Evolutionary conservation across 2,329 filamentous ascomycete genomes (phyloP).

Genomic region (Penicillium thymicola): DNA sequence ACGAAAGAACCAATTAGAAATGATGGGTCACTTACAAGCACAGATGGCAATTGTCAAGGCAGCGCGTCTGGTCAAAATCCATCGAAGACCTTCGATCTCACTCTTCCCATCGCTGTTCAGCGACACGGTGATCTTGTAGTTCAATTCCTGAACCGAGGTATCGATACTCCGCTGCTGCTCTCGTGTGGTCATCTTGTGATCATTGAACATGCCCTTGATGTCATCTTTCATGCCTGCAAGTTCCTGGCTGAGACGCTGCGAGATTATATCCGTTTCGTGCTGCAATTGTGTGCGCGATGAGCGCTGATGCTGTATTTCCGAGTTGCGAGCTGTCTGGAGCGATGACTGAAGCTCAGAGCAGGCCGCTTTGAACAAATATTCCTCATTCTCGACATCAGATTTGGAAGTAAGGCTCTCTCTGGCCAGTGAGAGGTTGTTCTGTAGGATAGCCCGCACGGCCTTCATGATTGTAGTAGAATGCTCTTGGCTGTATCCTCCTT

Average conservation of each 20-base stretch:
- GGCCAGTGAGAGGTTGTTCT: constrained; percentile 76
- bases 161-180: constrained; percentile 85
- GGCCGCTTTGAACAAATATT: constrained; percentile 89
- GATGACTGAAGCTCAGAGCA: constrained; percentile 90
- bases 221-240: constrained; percentile 78
- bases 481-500: constrained; percentile 65
- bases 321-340: constrained; percentile 71
- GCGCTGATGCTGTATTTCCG: constrained; percentile 75
- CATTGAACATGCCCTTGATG: constrained; percentile 93
- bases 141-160: constrained; percentile 86
- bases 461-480: constrained; percentile 92
- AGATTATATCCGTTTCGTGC: constrained; percentile 91
- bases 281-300: constrained; percentile 81
- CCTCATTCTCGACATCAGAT: constrained; percentile 90
- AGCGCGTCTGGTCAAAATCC: constrained; percentile 70
- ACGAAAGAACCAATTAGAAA: neutral
- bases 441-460: constrained; percentile 72
- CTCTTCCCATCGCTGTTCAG: constrained; percentile 88
- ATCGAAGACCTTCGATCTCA: constrained; percentile 85
- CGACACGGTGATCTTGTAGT: constrained; percentile 90
- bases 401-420: constrained; percentile 80
- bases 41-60: constrained; percentile 56
- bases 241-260: constrained; percentile 81
- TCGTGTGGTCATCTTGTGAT: constrained; percentile 86
- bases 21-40: constrained; percentile 41